These are phyloP conservation scores for Tetracentron sinense DNA, from an alignment of 164 flowering plant genomes.

Conservation along the genomic window DNA sequence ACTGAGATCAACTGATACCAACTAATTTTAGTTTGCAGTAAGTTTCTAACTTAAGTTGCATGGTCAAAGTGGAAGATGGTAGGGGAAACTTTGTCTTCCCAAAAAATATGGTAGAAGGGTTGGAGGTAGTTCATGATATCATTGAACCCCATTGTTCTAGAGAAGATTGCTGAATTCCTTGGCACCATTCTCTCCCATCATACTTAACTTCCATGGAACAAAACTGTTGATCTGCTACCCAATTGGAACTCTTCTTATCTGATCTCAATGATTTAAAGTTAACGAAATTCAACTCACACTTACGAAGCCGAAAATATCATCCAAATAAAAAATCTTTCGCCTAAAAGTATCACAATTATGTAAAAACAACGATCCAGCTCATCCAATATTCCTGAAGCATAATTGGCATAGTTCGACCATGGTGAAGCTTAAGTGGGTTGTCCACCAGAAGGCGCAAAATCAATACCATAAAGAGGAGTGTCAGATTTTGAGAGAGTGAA, in stretches of 20 bases:
- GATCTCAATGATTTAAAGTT: constrained; percentile 5
- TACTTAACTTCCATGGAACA: constrained; percentile 32
- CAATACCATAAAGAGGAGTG: constrained; percentile 64
- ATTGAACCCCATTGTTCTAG: constrained; percentile 58
- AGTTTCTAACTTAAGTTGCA: constrained; percentile 52
- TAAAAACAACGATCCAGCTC: constrained; percentile 51
- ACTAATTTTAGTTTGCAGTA: not conserved
- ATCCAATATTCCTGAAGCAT: constrained; percentile 59
- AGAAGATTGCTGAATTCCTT: constrained; percentile 41
- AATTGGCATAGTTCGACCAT: constrained; percentile 55
- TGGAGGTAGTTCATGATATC: constrained; percentile 52
- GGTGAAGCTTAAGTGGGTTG: constrained; percentile 65
- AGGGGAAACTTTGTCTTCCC: constrained; percentile 27
- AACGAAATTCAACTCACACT: not conserved
- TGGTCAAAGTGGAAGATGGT: constrained; percentile 44
- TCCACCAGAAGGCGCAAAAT: constrained; percentile 57
- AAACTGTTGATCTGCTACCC: constrained; percentile 46
- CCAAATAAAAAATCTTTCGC: not conserved
- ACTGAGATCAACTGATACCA: not conserved
- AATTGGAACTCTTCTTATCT: constrained; percentile 60
- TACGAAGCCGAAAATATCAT: not conserved
- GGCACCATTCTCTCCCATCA: constrained; percentile 38
- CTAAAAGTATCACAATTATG: constrained; percentile 8
- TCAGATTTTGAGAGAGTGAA: constrained; percentile 57
- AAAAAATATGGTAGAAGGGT: constrained; percentile 43